Evolutionary conservation across 176 grass and related monocot genomes (phyloP).

Genomic region (Ensete glaucum): DNA sequence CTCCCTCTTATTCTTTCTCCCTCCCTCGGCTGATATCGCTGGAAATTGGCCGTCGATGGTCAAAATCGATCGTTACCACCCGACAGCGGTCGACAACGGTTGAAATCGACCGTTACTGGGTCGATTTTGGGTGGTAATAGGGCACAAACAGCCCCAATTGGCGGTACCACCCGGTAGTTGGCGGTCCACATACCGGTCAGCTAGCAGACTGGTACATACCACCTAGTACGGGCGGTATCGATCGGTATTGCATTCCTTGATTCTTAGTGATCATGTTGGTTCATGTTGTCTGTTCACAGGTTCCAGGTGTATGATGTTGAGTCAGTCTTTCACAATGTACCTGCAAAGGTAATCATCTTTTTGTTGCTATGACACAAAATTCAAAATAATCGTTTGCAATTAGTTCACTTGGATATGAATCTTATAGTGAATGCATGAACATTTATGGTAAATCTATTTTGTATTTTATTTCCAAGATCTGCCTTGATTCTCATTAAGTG

Average conservation of each 20-base stretch:
- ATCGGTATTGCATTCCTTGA: not conserved
- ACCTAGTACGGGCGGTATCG: no score
- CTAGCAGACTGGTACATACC: no score
- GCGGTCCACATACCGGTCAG: no score
- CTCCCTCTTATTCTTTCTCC: no score
- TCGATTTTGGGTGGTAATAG: no score
- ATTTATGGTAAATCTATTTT: not conserved
- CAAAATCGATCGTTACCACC: no score
- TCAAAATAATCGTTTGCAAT: conserved; percentile 20
- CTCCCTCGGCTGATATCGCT: no score
- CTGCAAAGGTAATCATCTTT: conserved; percentile 57
- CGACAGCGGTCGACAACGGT: no score
- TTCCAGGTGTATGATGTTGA: conserved; percentile 79
- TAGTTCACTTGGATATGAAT: not conserved
- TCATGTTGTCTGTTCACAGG: conserved; percentile 33
- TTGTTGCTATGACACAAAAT: conserved; percentile 12
- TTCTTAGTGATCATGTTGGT: conserved; percentile 21
- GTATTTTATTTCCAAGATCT: not conserved
- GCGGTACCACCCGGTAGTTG: no score
- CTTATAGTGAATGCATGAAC: not conserved
- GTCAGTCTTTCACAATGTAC: conserved; percentile 63
- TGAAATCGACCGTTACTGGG: no score
- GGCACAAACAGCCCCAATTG: no score
- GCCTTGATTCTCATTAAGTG: not conserved
- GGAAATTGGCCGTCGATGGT: no score